Evolutionary conservation across 345 rosid genomes (phyloP).

Genomic region (Citrus glauca): DNA sequence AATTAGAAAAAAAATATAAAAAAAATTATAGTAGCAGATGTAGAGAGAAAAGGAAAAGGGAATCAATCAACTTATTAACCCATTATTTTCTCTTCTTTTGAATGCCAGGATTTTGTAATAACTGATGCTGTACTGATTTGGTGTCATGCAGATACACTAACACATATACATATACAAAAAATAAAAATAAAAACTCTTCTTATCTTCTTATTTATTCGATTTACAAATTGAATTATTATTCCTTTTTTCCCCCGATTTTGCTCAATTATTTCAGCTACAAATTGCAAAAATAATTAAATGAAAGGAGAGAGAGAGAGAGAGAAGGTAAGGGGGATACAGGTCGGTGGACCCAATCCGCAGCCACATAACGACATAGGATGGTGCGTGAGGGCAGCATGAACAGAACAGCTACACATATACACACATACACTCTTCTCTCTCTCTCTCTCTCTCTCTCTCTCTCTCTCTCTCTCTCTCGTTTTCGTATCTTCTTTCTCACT

Average conservation of each 20-base stretch:
- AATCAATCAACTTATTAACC: neutral
- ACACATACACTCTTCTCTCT: constrained; percentile 15
- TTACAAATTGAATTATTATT: neutral
- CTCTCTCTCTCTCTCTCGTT: constrained; percentile 18
- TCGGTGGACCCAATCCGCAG: constrained; percentile 87
- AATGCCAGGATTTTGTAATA: constrained; percentile 30
- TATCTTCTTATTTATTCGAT: neutral
- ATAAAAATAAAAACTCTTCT: neutral
- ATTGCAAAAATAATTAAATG: constrained; percentile 4
- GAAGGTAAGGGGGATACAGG: constrained; percentile 37
- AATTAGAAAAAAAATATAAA: neutral
- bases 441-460: constrained; percentile 23
- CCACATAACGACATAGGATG: constrained; percentile 54
- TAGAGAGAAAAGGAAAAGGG: neutral
- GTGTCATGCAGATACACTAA: constrained; percentile 44
- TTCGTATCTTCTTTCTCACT: constrained; percentile 32
- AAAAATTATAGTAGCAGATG: neutral
- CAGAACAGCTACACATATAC: constrained; percentile 33
- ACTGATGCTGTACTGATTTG: constrained; percentile 33
- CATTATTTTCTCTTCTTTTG: constrained; percentile 19
- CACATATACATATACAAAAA: constrained; percentile 33
- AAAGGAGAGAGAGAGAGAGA: constrained; percentile 11
- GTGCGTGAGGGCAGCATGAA: constrained; percentile 64
- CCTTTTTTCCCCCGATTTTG: constrained; percentile 3
- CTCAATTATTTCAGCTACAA: constrained; percentile 5